Conservation (phyloP, 2,329 filamentous ascomycete genomes). For the Microsporum canis region DNA sequence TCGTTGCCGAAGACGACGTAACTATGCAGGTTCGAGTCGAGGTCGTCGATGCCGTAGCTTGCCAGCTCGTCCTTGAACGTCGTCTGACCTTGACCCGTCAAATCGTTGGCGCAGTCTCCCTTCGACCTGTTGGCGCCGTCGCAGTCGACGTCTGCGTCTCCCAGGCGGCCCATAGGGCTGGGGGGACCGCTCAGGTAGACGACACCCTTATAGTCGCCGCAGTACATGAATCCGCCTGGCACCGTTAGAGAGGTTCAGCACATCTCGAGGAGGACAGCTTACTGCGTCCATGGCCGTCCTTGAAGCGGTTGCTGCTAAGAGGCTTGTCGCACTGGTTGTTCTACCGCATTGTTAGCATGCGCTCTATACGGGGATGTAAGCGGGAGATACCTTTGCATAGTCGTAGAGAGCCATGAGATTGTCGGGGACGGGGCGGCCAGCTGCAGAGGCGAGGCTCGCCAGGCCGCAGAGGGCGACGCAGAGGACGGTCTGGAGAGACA, state of each 20-base stretch:
- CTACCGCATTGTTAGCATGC: neutral
- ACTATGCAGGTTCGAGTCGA: constrained; percentile 19
- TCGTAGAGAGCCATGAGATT: constrained; percentile 14
- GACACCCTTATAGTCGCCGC: constrained; percentile 10
- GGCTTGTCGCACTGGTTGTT: neutral
- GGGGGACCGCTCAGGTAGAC: constrained; percentile 9
- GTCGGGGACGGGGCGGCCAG: constrained; percentile 9
- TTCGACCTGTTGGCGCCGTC: constrained; percentile 14
- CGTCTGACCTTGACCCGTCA: constrained; percentile 11
- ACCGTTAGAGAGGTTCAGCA: neutral
- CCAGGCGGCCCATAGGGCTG: constrained; percentile 8
- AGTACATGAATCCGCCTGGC: constrained; percentile 7
- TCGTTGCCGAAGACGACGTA: constrained; percentile 21
- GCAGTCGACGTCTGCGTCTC: constrained; percentile 15
- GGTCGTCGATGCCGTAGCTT: constrained; percentile 13
- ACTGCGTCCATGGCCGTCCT: neutral
- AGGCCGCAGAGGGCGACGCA: neutral
- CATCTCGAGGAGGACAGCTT: neutral
- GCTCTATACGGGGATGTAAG: neutral
- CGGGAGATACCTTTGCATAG: constrained; percentile 4
- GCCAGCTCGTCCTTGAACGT: constrained; percentile 10
- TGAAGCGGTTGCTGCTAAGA: neutral
- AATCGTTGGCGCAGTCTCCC: neutral
- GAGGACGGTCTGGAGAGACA: neutral
- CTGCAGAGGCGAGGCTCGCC: neutral